A percentile compares a stretch with the other conserved stretches of the same genome.
These are phyloP conservation scores for Claviceps paspali DNA, from an alignment of 2,329 filamentous ascomycete species.

Conservation along the genomic window DNA sequence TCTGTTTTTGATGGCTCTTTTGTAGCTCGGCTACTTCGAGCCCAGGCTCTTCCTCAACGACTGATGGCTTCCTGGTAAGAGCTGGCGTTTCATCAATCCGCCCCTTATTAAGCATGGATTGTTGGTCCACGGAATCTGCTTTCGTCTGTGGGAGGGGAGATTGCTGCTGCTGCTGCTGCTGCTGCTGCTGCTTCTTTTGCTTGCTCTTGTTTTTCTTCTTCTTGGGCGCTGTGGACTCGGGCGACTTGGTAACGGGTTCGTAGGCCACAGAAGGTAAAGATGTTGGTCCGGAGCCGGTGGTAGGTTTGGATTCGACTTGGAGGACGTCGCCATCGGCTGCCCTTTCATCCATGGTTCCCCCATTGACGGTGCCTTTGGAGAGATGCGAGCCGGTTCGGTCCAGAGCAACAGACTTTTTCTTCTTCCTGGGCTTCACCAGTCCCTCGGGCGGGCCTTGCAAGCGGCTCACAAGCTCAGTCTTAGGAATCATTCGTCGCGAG, in stretches of 20 bases:
- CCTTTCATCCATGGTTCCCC: slow-evolving; percentile 24
- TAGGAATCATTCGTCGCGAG: slow-evolving; percentile 45
- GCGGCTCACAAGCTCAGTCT: slow-evolving; percentile 24
- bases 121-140: neutral
- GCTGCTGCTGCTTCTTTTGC: slow-evolving; percentile 8
- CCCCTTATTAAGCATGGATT: neutral
- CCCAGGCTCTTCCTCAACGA: slow-evolving; percentile 30
- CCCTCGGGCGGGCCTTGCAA: slow-evolving; percentile 26
- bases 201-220: slow-evolving; percentile 7
- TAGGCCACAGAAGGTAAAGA: neutral
- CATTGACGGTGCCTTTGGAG: slow-evolving; percentile 35
- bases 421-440: slow-evolving; percentile 26
- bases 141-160: neutral
- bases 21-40: slow-evolving; percentile 19
- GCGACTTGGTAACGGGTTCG: neutral
- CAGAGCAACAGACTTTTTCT: slow-evolving; percentile 20
- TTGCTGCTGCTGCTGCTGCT: slow-evolving; percentile 4
- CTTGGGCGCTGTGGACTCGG: slow-evolving; percentile 2
- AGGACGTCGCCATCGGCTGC: neutral
- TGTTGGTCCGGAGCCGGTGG: neutral
- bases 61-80: slow-evolving; percentile 25
- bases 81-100: neutral
- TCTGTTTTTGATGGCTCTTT: slow-evolving; percentile 5
- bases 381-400: slow-evolving; percentile 30
- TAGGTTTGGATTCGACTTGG: slow-evolving; percentile 1